phyloP scores from a whole-genome alignment of 495 filamentous ascomycete genomes.

The Stereocaulon alpinum region DNA sequence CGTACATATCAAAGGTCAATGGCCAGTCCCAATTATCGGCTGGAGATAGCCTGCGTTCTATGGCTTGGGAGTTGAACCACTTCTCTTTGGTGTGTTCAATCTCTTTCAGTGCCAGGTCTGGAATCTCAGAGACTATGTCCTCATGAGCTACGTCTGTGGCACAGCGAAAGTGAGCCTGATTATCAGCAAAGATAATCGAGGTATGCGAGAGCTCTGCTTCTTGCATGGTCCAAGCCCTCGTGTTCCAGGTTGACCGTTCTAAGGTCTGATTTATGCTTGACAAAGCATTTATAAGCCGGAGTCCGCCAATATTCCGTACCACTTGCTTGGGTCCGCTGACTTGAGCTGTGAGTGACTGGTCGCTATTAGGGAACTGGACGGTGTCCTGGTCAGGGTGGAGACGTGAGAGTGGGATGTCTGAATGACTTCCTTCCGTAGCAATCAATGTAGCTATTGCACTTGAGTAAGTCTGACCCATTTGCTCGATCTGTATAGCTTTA shows the following conservation, averaged over 20 bases:
- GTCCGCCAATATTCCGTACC: conserved; percentile 2
- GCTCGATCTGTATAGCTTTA: conserved; percentile 20
- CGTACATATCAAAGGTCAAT: conserved; percentile 1
- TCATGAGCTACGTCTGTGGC: conserved; percentile 4
- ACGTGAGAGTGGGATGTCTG: neutral
- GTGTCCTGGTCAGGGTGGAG: too few species aligned
- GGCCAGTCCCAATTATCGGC: conserved; percentile 2
- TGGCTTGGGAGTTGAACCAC: neutral
- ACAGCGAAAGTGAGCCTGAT: conserved; percentile 3
- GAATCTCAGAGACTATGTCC: conserved; percentile 7
- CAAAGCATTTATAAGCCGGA: conserved; percentile 6
- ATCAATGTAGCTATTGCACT: conserved; percentile 24
- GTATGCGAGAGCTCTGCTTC: conserved; percentile 10
- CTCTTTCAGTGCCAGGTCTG: neutral
- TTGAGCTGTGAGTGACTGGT: too few species aligned
- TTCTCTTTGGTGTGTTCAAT: neutral
- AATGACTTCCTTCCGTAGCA: conserved; percentile 9
- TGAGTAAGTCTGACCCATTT: conserved; percentile 23
- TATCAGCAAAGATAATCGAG: conserved; percentile 5
- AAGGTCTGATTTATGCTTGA: neutral
- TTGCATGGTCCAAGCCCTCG: conserved; percentile 8
- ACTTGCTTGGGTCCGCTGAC: neutral
- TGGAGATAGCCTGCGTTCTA: neutral
- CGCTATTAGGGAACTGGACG: neutral
- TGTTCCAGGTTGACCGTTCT: neutral